Conservation (phyloP, 306 rosid species). For the Abrus precatorius region DNA sequence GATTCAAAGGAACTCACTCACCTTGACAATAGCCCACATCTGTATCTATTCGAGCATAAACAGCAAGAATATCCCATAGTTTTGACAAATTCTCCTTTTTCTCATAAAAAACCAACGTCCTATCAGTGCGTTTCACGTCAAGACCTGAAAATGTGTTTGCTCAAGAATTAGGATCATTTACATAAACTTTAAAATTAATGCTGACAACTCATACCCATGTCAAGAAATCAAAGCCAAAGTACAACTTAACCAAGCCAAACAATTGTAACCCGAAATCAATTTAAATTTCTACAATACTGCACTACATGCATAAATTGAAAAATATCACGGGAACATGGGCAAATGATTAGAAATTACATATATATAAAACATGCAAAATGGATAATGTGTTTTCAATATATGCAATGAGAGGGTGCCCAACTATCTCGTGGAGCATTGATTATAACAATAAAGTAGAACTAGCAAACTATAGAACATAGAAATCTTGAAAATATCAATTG, state of each 20-base stretch:
- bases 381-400: background rate
- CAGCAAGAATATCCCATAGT: slow-evolving; percentile 96
- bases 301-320: background rate
- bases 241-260: background rate
- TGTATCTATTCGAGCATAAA: slow-evolving; percentile 87
- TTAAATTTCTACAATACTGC: background rate
- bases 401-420: background rate
- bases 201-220: background rate
- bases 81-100: slow-evolving; percentile 83
- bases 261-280: background rate
- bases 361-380: background rate
- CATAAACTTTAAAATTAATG: background rate
- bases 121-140: slow-evolving; percentile 93
- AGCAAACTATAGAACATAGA: background rate
- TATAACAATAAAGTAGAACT: background rate
- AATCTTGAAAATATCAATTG: background rate
- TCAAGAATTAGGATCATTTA: slow-evolving; percentile 7
- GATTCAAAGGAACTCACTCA: slow-evolving; percentile 43
- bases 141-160: slow-evolving; percentile 69
- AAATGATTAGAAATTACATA: background rate
- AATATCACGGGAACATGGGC: background rate
- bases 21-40: slow-evolving; percentile 99
- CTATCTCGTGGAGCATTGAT: background rate
- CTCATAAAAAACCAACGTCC: slow-evolving; percentile 88
- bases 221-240: slow-evolving; percentile 18